Base-by-base conservation (phyloP, 2,329 filamentous ascomycete species). In the Sordariomycetes sp. region DNA sequence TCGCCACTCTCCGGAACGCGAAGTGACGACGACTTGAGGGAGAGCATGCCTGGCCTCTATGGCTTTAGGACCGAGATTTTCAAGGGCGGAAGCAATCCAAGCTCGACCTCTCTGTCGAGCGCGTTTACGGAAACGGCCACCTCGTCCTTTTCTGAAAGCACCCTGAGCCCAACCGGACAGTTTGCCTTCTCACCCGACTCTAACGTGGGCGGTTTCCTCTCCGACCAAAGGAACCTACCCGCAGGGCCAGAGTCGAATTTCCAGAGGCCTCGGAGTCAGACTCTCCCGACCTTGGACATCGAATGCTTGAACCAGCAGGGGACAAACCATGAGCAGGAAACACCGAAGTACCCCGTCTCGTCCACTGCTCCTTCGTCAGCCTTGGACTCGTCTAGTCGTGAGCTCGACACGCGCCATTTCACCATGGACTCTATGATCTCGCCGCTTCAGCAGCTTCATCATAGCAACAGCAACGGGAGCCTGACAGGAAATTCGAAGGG, bases 231-330 rank as follows among this genome's bases (percentile, higher is more conserved):
- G 12, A 50, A 58, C 22, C 14, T 53, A n/a, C 24, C 50, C 14
- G 35, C 34, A 20, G 73, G 68, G 35, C 64, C 59, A 24, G 67
- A 66, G 59, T 73, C 76, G 57, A 83, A 82, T 65, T 84, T 86
- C 63, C 86, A 88, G 65, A 81, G 90, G 59, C 89, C 89, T 60
- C 81, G 90, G 66, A 94, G 89, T 69, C 90, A 95, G 70, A 96
- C 90, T 0, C 91, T 96, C 62, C 90, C 91, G 1, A 84, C 86
- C 52, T 74, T 90, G 50, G 84, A 83, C 58, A 76, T 87, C 52
- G 86, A 81, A 59, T 81, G 77, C 59, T 71, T 79, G 63, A 78
- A 76, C 63, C 77, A 79, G 59, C 61, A 51, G 3, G 37, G 50
- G 18, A 54, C 34, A 18, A 54, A 52, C 18, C 28, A 24, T 1